phyloP scores from a whole-genome alignment of 208 protist species.

The Wallacemonas sp. region DNA sequence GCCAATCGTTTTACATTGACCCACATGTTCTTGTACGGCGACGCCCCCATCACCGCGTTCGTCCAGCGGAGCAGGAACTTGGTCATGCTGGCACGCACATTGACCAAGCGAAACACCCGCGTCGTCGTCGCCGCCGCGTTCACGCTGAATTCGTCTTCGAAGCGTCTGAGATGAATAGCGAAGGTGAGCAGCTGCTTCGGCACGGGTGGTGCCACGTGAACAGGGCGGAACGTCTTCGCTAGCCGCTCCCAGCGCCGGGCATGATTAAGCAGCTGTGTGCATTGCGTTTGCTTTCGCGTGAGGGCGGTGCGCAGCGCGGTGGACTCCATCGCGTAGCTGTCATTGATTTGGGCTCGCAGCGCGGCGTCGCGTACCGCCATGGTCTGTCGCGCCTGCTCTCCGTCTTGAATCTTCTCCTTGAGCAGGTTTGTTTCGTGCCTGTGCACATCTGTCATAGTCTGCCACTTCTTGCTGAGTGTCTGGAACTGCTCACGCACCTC shows the following conservation, averaged over 20 bases:
- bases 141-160: constrained; percentile 46
- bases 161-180: constrained; percentile 26
- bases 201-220: constrained; percentile 30
- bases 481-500: constrained; percentile 28
- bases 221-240: constrained; percentile 75
- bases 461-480: constrained; percentile 11
- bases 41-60: constrained; percentile 65
- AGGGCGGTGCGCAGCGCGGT: constrained; percentile 53
- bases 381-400: constrained; percentile 18
- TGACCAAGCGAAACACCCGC: constrained; percentile 8
- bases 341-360: constrained; percentile 61
- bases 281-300: constrained; percentile 27
- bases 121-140: constrained; percentile 5
- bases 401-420: constrained; percentile 26
- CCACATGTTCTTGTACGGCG: constrained; percentile 23
- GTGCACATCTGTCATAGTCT: constrained; percentile 9
- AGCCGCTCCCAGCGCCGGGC: constrained; percentile 68
- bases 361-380: constrained; percentile 30
- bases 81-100: constrained; percentile 4
- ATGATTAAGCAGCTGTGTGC: constrained; percentile 28
- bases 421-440: constrained; percentile 3
- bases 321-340: constrained; percentile 58
- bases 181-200: constrained; percentile 32
- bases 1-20: constrained; percentile 6
- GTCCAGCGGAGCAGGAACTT: constrained; percentile 71